These are phyloP conservation scores for Erysimum pusillum DNA, from an alignment of 441 rosid species.

Conservation along the genomic window DNA sequence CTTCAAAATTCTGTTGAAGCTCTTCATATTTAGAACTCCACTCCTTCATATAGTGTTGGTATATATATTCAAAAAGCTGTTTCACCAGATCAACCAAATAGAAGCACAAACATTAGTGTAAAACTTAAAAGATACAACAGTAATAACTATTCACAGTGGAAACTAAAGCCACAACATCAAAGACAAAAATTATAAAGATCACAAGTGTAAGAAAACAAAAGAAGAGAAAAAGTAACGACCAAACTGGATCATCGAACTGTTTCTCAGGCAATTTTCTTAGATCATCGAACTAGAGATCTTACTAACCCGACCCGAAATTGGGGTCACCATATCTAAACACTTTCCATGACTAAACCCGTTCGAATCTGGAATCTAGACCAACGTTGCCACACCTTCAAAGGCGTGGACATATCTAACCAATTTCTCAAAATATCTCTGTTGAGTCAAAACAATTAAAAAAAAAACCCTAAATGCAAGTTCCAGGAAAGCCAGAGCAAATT, in stretches of 20 bases:
- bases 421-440: neutral
- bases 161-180: too few species aligned
- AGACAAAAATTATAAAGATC: too few species aligned
- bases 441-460: too few species aligned
- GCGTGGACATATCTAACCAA: constrained; percentile 67
- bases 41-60: too few species aligned
- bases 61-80: constrained; percentile 75
- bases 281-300: constrained; percentile 44
- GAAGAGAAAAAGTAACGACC: too few species aligned
- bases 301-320: constrained; percentile 50
- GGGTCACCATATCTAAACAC: constrained; percentile 56
- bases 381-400: constrained; percentile 73
- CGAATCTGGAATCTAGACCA: constrained; percentile 57
- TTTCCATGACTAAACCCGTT: constrained; percentile 50
- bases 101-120: too few species aligned
- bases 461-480: constrained; percentile 29
- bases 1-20: constrained; percentile 62
- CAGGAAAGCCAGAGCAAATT: neutral
- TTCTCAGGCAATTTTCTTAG: constrained; percentile 51
- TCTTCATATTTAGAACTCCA: too few species aligned
- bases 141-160: too few species aligned
- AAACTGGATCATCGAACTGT: neutral
- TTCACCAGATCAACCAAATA: too few species aligned
- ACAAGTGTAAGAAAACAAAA: too few species aligned
- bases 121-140: too few species aligned